These are phyloP conservation scores for Paxillus involutus DNA, from an alignment of 768 basidiomycete species.

Conservation along the genomic window DNA sequence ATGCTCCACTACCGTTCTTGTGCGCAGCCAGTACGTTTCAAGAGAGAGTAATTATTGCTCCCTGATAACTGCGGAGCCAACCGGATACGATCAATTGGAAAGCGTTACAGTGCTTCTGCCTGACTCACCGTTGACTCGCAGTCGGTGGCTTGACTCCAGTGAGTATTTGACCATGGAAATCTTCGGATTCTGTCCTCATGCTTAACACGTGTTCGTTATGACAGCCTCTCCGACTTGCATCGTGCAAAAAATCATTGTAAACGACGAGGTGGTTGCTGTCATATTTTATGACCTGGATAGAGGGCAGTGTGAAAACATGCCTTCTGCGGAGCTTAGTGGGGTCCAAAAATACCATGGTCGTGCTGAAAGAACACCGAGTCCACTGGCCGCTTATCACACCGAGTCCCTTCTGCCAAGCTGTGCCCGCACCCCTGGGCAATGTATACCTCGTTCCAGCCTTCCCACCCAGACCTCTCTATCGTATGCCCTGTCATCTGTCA, in stretches of 20 bases:
- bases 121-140: conserved; percentile 63
- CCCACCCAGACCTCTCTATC: conserved; percentile 40
- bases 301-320: conserved; percentile 46
- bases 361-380: conserved; percentile 29
- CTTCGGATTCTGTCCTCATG: conserved; percentile 18
- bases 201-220: conserved; percentile 29
- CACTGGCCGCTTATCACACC: conserved; percentile 28
- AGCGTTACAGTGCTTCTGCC: conserved; percentile 59
- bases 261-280: conserved; percentile 60
- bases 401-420: conserved; percentile 30
- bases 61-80: conserved; percentile 42
- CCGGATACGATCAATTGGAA: conserved; percentile 45
- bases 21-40: conserved; percentile 48
- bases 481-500: conserved; percentile 42
- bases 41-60: conserved; percentile 49
- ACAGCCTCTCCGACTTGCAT: conserved; percentile 54
- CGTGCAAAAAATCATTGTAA: conserved; percentile 69
- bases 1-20: conserved; percentile 62
- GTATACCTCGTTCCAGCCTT: conserved; percentile 34
- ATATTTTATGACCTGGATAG: conserved; percentile 71
- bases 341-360: conserved; percentile 42
- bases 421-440: conserved; percentile 32
- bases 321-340: conserved; percentile 60
- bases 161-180: conserved; percentile 31
- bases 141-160: conserved; percentile 73